Percentiles rank a stretch among this genome's conserved stretches.
These are phyloP conservation scores for Claviceps paspali DNA, from an alignment of 2,329 filamentous ascomycete species.

Conservation along the genomic window DNA sequence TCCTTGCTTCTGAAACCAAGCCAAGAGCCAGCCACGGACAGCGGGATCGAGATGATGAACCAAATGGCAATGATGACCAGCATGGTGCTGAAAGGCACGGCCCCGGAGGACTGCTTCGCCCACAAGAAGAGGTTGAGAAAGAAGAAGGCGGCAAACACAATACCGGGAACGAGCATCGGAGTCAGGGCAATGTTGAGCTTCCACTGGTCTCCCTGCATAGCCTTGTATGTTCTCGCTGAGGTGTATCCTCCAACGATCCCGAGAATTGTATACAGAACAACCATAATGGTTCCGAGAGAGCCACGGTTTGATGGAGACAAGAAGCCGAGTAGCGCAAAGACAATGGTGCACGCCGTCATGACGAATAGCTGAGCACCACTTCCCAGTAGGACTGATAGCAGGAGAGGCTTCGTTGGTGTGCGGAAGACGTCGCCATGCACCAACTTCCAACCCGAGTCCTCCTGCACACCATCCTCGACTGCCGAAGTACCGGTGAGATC, in stretches of 20 bases:
- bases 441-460: slow-evolving; percentile 97
- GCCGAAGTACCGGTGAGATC: slow-evolving; percentile 68
- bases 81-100: slow-evolving; percentile 95
- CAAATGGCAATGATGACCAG: slow-evolving; percentile 83
- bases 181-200: slow-evolving; percentile 86
- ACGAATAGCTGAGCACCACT: slow-evolving; percentile 94
- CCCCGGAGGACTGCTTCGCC: slow-evolving; percentile 81
- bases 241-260: slow-evolving; percentile 86
- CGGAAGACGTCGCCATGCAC: slow-evolving; percentile 97
- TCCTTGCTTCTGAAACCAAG: slow-evolving; percentile 66
- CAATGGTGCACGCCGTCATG: slow-evolving; percentile 90
- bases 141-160: slow-evolving; percentile 84
- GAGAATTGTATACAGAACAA: slow-evolving; percentile 84
- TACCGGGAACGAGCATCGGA: slow-evolving; percentile 67
- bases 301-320: slow-evolving; percentile 91
- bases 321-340: slow-evolving; percentile 86
- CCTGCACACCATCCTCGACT: slow-evolving; percentile 83
- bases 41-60: slow-evolving; percentile 90
- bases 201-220: slow-evolving; percentile 83
- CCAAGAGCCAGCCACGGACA: slow-evolving; percentile 85
- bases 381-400: slow-evolving; percentile 76
- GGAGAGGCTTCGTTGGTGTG: slow-evolving; percentile 63
- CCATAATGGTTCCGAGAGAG: slow-evolving; percentile 81
- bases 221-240: slow-evolving; percentile 85
- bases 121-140: slow-evolving; percentile 91